Percentiles rank a stretch among this genome's conserved stretches.
Conservation (phyloP, 2,329 filamentous ascomycete genomes). For the Colletotrichum coccodes region DNA sequence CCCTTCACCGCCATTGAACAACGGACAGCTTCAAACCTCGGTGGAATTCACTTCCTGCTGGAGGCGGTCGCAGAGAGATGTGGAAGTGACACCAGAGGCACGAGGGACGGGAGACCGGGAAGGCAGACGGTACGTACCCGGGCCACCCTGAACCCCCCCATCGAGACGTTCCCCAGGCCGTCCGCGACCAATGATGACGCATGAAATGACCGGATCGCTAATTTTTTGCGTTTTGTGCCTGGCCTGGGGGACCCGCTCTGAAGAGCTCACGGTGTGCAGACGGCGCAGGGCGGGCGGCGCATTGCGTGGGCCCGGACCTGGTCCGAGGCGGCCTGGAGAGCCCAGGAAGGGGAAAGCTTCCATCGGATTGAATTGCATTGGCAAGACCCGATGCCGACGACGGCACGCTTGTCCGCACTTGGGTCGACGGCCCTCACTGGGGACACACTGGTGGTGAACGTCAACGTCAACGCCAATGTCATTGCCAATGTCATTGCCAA, state of each 20-base stretch:
- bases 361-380: background rate
- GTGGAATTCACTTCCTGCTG: background rate
- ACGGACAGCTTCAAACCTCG: background rate
- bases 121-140: background rate
- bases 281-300: conserved; percentile 13
- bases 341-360: background rate
- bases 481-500: background rate
- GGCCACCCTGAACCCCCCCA: background rate
- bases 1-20: background rate
- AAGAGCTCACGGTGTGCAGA: conserved; percentile 1
- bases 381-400: background rate
- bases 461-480: background rate
- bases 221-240: conserved; percentile 20
- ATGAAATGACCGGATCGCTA: conserved; percentile 13
- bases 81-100: background rate
- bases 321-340: background rate
- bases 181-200: conserved; percentile 15
- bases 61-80: background rate
- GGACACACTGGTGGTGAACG: no score
- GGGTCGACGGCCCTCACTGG: no score
- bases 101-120: background rate
- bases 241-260: conserved; percentile 13
- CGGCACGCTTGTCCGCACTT: background rate
- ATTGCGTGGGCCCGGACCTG: background rate
- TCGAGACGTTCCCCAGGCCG: background rate